Evolutionary conservation across 768 basidiomycete species (phyloP).

Genomic region (Lentinula sp.): DNA sequence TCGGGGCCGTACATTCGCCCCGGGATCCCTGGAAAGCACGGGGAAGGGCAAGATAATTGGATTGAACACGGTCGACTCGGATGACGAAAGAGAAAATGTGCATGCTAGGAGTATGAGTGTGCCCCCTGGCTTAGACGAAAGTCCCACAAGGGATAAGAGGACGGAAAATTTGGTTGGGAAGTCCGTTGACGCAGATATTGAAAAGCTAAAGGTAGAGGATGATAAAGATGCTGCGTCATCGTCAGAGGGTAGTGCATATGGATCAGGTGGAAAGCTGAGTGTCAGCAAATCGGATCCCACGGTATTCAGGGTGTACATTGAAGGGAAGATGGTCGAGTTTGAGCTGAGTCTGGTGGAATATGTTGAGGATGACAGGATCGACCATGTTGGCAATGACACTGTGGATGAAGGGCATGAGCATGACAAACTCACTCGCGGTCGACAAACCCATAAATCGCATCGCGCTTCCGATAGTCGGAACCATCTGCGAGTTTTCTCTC

Average conservation of each 20-base stretch:
- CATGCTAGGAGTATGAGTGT: slow-evolving; percentile 47
- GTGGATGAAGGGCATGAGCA: slow-evolving; percentile 7
- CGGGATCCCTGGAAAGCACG: slow-evolving; percentile 11
- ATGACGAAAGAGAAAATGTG: slow-evolving; percentile 19
- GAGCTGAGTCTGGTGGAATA: slow-evolving; percentile 62
- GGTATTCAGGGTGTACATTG: slow-evolving; percentile 58
- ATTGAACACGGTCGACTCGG: slow-evolving; percentile 15
- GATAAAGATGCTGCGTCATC: slow-evolving; percentile 6
- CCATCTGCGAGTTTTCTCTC: slow-evolving; percentile 12
- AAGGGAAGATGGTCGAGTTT: slow-evolving; percentile 55
- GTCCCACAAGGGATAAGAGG: slow-evolving; percentile 27
- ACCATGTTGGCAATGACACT: slow-evolving; percentile 1
- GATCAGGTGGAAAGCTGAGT: slow-evolving; percentile 49
- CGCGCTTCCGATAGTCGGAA: slow-evolving; percentile 14
- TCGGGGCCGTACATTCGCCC: background rate
- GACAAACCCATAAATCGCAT: slow-evolving; percentile 9
- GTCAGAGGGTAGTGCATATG: slow-evolving; percentile 23
- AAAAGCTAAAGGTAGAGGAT: slow-evolving; percentile 9
- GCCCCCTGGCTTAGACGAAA: slow-evolving; percentile 45
- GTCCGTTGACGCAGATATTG: background rate
- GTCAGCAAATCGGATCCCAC: slow-evolving; percentile 56
- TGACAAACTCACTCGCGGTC: slow-evolving; percentile 15
- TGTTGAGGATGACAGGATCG: slow-evolving; percentile 13
- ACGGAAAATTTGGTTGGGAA: slow-evolving; percentile 9
- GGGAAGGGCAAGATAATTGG: slow-evolving; percentile 17